Evolutionary conservation across 441 rosid species (phyloP).

Genomic region (Dalechampia spathulata): DNA sequence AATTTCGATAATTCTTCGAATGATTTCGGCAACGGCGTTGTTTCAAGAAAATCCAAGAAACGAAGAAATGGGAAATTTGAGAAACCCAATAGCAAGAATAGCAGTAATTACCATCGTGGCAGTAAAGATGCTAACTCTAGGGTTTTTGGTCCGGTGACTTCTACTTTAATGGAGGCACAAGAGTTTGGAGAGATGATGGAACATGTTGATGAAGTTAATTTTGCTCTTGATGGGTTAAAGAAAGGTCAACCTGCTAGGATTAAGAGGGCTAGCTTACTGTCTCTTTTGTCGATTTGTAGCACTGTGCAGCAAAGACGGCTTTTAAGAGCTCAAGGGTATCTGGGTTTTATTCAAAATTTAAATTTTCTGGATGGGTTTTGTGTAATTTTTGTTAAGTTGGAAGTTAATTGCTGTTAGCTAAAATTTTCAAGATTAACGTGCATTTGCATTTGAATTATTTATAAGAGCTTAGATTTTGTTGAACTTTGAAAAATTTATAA

Average conservation of each 20-base stretch:
- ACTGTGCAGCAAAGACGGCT: constrained; percentile 70
- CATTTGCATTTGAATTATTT: not conserved
- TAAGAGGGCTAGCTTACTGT: constrained; percentile 71
- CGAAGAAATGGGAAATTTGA: constrained; percentile 13
- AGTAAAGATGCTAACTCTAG: constrained; percentile 12
- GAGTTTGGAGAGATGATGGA: constrained; percentile 99
- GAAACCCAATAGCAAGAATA: constrained; percentile 6
- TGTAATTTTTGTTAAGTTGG: not conserved
- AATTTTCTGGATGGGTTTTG: constrained; percentile 7
- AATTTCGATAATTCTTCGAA: constrained; percentile 2
- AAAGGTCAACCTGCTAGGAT: constrained; percentile 76
- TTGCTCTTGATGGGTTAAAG: constrained; percentile 83
- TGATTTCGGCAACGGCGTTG: constrained; percentile 23
- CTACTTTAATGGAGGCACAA: constrained; percentile 95
- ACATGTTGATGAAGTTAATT: constrained; percentile 94
- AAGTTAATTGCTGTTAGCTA: constrained; percentile 8
- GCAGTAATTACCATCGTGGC: too few relatives aligned
- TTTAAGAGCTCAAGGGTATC: constrained; percentile 62
- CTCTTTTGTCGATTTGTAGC: constrained; percentile 70
- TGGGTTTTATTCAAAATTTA: constrained; percentile 5
- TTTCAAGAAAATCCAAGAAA: constrained; percentile 32
- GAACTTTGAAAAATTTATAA: too few relatives aligned
- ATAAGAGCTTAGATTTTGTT: too few relatives aligned
- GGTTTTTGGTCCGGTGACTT: constrained; percentile 32
- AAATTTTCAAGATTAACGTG: not conserved